Evolutionary conservation across 441 rosid genomes (phyloP).

Genomic region (Omphalea diandra): DNA sequence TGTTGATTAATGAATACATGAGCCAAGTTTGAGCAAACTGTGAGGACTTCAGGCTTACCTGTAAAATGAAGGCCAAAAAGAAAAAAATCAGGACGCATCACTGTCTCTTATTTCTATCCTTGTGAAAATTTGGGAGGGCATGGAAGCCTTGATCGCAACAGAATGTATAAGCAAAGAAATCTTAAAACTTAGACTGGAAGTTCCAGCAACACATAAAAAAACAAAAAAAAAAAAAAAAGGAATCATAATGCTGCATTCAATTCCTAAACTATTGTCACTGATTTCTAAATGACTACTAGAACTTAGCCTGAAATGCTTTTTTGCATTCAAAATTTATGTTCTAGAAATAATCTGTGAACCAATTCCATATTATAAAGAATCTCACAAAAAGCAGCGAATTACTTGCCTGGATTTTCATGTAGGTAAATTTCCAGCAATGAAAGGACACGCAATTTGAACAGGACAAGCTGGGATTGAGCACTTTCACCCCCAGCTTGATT

Average conservation of each 20-base stretch:
- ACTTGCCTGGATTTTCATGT: constrained; percentile 85
- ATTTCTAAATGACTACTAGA: neutral
- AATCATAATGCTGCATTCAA: neutral
- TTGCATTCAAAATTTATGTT: neutral
- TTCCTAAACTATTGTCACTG: neutral
- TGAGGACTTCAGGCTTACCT: constrained; percentile 83
- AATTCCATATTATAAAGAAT: neutral
- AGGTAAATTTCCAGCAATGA: constrained; percentile 90
- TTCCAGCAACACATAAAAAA: neutral
- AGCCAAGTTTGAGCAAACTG: constrained; percentile 70
- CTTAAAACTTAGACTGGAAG: constrained; percentile 2
- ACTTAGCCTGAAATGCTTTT: neutral
- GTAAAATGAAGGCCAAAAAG: constrained; percentile 19
- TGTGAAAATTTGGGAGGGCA: no score
- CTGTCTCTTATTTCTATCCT: no score
- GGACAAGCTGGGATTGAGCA: constrained; percentile 90
- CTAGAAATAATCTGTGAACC: neutral
- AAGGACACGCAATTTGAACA: constrained; percentile 89
- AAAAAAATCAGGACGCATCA: neutral
- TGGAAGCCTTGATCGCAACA: neutral
- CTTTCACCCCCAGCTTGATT: constrained; percentile 85
- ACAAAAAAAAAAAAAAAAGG: neutral
- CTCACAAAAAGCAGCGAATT: constrained; percentile 7
- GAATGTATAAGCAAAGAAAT: constrained; percentile 3
- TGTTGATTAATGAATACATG: constrained; percentile 72